Evolutionary conservation across 2,329 filamentous ascomycete genomes (phyloP).

Genomic region (Penicillium sp.): DNA sequence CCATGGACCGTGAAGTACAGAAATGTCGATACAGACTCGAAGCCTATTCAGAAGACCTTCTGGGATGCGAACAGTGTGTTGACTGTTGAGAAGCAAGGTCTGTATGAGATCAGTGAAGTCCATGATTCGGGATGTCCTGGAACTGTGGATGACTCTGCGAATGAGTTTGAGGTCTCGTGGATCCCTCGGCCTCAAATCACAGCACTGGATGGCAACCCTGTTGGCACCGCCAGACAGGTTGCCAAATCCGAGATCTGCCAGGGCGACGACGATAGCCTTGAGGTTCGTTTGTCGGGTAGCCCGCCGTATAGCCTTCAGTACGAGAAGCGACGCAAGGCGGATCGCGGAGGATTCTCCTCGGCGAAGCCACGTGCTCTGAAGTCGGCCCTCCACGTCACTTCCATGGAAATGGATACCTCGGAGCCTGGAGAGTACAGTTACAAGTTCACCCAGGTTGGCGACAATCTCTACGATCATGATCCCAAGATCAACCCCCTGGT

Average conservation of each 20-base stretch:
- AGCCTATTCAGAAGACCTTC: constrained; percentile 52
- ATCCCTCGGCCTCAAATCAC: constrained; percentile 74
- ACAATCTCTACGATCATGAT: constrained; percentile 81
- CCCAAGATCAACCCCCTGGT: constrained; percentile 66
- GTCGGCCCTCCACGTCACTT: constrained; percentile 72
- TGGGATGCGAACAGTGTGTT: constrained; percentile 68
- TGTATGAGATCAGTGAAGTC: constrained; percentile 78
- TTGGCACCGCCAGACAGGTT: constrained; percentile 59
- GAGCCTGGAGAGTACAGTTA: constrained; percentile 85
- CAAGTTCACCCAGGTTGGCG: constrained; percentile 77
- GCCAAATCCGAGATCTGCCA: constrained; percentile 85
- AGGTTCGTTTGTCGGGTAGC: constrained; percentile 76
- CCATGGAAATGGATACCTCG: constrained; percentile 81
- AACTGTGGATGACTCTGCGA: constrained; percentile 71
- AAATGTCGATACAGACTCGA: constrained; percentile 59
- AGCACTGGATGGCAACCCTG: constrained; percentile 51
- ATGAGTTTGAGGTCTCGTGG: constrained; percentile 79
- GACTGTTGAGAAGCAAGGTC: constrained; percentile 66
- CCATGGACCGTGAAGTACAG: constrained; percentile 81
- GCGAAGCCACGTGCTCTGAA: constrained; percentile 72
- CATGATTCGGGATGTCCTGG: constrained; percentile 81
- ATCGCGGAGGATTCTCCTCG: constrained; percentile 66
- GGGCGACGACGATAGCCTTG: constrained; percentile 87
- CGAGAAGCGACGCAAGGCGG: constrained; percentile 71
- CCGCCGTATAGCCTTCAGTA: constrained; percentile 84